phyloP scores from a whole-genome alignment of 78 protist genomes.

The Anaeramoeba ignava region DNA sequence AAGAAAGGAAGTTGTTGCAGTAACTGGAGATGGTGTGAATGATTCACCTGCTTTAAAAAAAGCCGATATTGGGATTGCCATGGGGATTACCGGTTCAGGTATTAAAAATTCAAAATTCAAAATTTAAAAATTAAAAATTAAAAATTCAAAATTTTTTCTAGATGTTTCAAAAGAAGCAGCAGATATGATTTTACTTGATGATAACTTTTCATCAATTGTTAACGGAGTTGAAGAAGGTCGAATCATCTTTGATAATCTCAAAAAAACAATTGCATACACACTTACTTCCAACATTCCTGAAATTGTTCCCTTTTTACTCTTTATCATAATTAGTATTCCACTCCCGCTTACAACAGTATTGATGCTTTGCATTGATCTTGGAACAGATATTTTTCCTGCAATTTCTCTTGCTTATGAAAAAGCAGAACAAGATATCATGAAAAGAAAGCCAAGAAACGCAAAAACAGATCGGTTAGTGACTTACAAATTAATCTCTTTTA shows the following conservation, averaged over 20 bases:
- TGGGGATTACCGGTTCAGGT: conserved; percentile 94
- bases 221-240: conserved; percentile 77
- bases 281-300: conserved; percentile 65
- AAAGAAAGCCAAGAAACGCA: conserved; percentile 65
- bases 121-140: too few species aligned
- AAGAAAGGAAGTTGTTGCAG: conserved; percentile 51
- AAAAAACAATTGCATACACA: conserved; percentile 60
- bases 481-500: conserved; percentile 6
- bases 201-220: conserved; percentile 93
- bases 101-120: too few species aligned
- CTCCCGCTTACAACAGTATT: conserved; percentile 60
- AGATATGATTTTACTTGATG: conserved; percentile 65
- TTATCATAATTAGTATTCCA: conserved; percentile 66
- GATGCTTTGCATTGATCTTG: conserved; percentile 76
- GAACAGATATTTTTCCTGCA: conserved; percentile 83
- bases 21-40: conserved; percentile 24
- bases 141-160: not conserved
- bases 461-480: conserved; percentile 42
- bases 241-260: conserved; percentile 52
- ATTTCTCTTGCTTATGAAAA: conserved; percentile 70
- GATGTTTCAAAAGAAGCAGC: conserved; percentile 21
- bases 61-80: conserved; percentile 89
- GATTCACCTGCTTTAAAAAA: conserved; percentile 83
- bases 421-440: conserved; percentile 77
- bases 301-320: conserved; percentile 69